A percentile compares a stretch with the other conserved stretches of the same genome.
phyloP scores from a whole-genome alignment of 208 protist species.

The Trypanosoma mega region DNA sequence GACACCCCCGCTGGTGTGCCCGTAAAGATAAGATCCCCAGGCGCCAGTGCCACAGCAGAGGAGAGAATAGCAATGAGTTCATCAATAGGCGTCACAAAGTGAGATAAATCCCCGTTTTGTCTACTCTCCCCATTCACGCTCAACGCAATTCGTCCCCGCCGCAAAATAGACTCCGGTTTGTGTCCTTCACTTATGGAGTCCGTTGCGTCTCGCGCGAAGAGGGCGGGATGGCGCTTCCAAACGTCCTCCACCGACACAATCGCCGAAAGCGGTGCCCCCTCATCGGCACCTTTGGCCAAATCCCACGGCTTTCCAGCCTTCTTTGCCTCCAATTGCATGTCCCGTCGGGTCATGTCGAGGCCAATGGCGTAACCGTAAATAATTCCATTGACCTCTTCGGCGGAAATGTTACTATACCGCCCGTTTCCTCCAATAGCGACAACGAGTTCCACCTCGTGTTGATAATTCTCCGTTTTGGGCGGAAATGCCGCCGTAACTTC shows the following conservation, averaged over 20 bases:
- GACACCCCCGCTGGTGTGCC: slow-evolving; percentile 86
- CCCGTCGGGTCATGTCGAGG: slow-evolving; percentile 88
- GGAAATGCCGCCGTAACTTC: slow-evolving; percentile 48
- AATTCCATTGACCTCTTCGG: slow-evolving; percentile 44
- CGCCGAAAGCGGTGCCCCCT: slow-evolving; percentile 52
- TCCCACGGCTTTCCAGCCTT: slow-evolving; percentile 77
- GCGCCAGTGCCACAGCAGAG: slow-evolving; percentile 67
- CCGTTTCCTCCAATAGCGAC: slow-evolving; percentile 49
- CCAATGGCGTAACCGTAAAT: slow-evolving; percentile 82
- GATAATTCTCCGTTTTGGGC: slow-evolving; percentile 62
- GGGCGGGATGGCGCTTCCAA: slow-evolving; percentile 24
- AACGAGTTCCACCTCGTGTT: slow-evolving; percentile 87
- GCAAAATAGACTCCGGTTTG: slow-evolving; percentile 9
- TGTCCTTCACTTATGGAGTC: not conserved
- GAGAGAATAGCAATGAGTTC: slow-evolving; percentile 65
- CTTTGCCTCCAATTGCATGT: slow-evolving; percentile 78
- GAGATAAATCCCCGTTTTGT: slow-evolving; percentile 58
- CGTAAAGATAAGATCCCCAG: slow-evolving; percentile 85
- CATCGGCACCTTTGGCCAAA: slow-evolving; percentile 83
- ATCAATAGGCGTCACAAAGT: slow-evolving; percentile 63
- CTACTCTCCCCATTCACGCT: slow-evolving; percentile 63
- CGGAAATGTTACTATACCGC: slow-evolving; percentile 33
- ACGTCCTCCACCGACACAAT: slow-evolving; percentile 44
- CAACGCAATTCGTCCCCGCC: slow-evolving; percentile 45
- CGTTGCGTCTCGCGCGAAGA: slow-evolving; percentile 36